Evolutionary conservation across 805 yeast genomes (phyloP), one percentile per base, ranked within the genome.

Genomic region (Metschnikowia cerradonensis): DNA sequence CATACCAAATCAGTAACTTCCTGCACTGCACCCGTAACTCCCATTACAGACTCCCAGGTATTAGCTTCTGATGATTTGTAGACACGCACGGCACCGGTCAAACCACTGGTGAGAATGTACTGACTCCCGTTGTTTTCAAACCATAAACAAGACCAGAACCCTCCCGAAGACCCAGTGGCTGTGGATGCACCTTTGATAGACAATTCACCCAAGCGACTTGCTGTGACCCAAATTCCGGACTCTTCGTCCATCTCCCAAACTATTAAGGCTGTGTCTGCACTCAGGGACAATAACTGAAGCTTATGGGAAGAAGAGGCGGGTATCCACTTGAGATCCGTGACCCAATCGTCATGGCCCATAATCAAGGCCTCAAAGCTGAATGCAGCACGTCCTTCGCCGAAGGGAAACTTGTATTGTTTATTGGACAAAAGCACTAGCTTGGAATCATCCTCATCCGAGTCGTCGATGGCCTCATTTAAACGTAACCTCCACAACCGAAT

Each of bases 281-380:
- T 88, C 0, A 96, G 83, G 0, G 97, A 89, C 37, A 94, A 67
- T 32, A 94, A 72, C 55, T 79, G 80, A 33, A 81, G 61, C 48
- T 79, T 76, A 31, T 35, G 15, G 6, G 30, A 33, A 4, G 47
- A 32, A 33, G 56, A 48, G 0, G 60, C 50, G 3, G 88, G 84
- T 62, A 86, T 88, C 98, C 99, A 94, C 49, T 77, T 73, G 43
- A 94, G 72, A 8, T 89, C 82, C 2, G 92, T 82, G 23, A 95
- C 84, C 99, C 99, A 94, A 66, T 94, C 99, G 65, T 94, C 99
- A 67, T 94, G 99, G 6, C 99, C 99, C 86, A 94, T 85, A 23
- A 94, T 82, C 52, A 94, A 79, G 0, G 99, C 97, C 62, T 95
- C 99, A 62, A 91, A 90, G 56, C 81, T 82, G 47, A 90, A 77